Base-by-base conservation (phyloP, 1,139 yeast species). In the Lodderomyces jiufengensis region DNA sequence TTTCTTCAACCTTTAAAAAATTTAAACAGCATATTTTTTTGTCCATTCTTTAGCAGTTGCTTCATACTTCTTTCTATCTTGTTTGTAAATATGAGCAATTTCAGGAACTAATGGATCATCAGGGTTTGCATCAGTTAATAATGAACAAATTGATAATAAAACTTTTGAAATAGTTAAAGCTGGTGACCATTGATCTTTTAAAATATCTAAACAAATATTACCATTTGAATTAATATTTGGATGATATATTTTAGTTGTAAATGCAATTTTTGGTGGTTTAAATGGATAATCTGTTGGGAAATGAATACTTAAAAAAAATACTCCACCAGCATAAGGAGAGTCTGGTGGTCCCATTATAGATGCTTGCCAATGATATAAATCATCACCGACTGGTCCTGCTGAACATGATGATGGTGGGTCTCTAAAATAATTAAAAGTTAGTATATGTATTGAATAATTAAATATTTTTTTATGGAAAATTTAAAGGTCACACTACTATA, bases 401-500 rank as follows among this genome's bases (percentile, higher is more conserved):
- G 97, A 88, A 68, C 98, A 94, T 34, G 97, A 88, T 42, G 97
- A 86, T 56, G 98, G 98, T 48, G 98, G 99, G 63, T 92, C 99
- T 76, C 95, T 86, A 44, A 32, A 42, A 5, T 18, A 24, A 40
- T 29, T 38, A 27, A 28, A 27, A 39, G 67, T 63, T 64, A 65
- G 70, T 64, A 58, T 24, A 25, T 22, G 11, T 15, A 24, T 27
- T 20, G n/a, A 4, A 10, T 5, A n/a, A 16, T 3, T n/a, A n/a
- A n/a, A 8, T 22, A 22, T 22, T 8, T 22, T 22, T 10, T 22
- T 22, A 22, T 8, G 10, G 9, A 22, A 22, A 22, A 22, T 22
- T 22, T 24, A 9, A 10, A 13, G 6, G 18, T n/a, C 21, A 14
- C 29, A 20, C 11, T 22, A 16, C 8, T 16, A 13, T 27, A 16